A percentile compares a stretch with the other conserved stretches of the same genome.
Conservation (phyloP, 768 basidiomycete species). For the Myochromella boudieri region DNA sequence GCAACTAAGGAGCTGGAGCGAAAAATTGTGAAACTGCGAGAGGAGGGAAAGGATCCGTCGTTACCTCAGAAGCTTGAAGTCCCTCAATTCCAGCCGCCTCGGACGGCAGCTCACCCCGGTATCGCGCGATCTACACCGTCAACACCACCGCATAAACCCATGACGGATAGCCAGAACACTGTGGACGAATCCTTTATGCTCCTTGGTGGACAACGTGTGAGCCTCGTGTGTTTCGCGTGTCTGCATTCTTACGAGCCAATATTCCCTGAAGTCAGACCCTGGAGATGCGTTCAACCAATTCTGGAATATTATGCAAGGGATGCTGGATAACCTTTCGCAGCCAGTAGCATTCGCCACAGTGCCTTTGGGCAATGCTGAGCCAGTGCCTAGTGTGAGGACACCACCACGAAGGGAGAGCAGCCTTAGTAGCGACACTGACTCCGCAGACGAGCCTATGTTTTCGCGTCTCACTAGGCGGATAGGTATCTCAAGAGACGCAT, state of each 20-base stretch:
- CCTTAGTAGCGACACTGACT: slow-evolving; percentile 65
- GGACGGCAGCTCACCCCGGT: slow-evolving; percentile 29
- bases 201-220: slow-evolving; percentile 70
- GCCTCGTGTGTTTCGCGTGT: slow-evolving; percentile 20
- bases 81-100: slow-evolving; percentile 23
- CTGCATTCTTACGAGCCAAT: slow-evolving; percentile 8
- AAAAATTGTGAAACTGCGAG: slow-evolving; percentile 66
- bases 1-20: slow-evolving; percentile 70
- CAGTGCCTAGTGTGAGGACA: slow-evolving; percentile 19
- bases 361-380: slow-evolving; percentile 55
- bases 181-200: slow-evolving; percentile 92
- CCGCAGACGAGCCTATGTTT: slow-evolving; percentile 58
- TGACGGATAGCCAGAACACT: slow-evolving; percentile 58
- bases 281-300: slow-evolving; percentile 88
- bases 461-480: slow-evolving; percentile 54
- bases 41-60: slow-evolving; percentile 76
- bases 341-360: slow-evolving; percentile 83
- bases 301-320: slow-evolving; percentile 85
- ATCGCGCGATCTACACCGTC: slow-evolving; percentile 44
- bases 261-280: slow-evolving; percentile 60
- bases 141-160: slow-evolving; percentile 42
- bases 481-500: slow-evolving; percentile 38
- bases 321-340: slow-evolving; percentile 84
- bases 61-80: slow-evolving; percentile 61
- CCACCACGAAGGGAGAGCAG: slow-evolving; percentile 46